A percentile compares a stretch with the other conserved stretches of the same genome.
phyloP scores from a whole-genome alignment of 2,329 filamentous ascomycete species.

The Fusarium sp. region DNA sequence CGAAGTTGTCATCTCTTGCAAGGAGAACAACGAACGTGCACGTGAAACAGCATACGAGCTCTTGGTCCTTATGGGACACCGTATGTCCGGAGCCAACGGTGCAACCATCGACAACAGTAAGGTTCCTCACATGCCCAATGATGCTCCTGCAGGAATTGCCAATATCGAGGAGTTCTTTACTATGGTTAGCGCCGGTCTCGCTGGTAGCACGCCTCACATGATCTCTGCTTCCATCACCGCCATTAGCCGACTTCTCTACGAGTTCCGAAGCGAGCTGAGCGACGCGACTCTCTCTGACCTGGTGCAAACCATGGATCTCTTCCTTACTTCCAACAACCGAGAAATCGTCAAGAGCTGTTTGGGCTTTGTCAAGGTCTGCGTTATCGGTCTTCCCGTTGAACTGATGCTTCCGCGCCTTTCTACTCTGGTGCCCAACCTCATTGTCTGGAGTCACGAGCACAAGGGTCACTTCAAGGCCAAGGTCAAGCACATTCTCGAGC shows the following conservation, averaged over 20 bases:
- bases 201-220: constrained; percentile 95
- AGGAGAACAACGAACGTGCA: constrained; percentile 97
- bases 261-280: constrained; percentile 82
- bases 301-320: constrained; percentile 95
- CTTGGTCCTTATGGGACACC: constrained; percentile 88
- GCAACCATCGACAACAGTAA: constrained; percentile 87
- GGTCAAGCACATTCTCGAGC: constrained; percentile 97
- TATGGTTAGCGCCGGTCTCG: constrained; percentile 96
- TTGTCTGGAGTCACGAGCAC: constrained; percentile 98
- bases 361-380: constrained; percentile 96
- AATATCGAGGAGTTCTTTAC: constrained; percentile 96
- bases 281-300: constrained; percentile 83
- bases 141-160: constrained; percentile 83
- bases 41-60: constrained; percentile 91
- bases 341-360: constrained; percentile 96
- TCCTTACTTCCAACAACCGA: constrained; percentile 95
- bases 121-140: constrained; percentile 86
- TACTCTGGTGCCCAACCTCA: constrained; percentile 87
- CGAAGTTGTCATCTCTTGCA: constrained; percentile 96
- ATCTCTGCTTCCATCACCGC: constrained; percentile 97
- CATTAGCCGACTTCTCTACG: constrained; percentile 91
- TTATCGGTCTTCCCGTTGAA: constrained; percentile 85
- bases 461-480: constrained; percentile 97
- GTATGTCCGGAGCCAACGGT: constrained; percentile 76
- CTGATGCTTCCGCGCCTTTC: constrained; percentile 84